Evolutionary conservation across 2,329 filamentous ascomycete genomes (phyloP).

Genomic region (Dryadomyces quercivorus): DNA sequence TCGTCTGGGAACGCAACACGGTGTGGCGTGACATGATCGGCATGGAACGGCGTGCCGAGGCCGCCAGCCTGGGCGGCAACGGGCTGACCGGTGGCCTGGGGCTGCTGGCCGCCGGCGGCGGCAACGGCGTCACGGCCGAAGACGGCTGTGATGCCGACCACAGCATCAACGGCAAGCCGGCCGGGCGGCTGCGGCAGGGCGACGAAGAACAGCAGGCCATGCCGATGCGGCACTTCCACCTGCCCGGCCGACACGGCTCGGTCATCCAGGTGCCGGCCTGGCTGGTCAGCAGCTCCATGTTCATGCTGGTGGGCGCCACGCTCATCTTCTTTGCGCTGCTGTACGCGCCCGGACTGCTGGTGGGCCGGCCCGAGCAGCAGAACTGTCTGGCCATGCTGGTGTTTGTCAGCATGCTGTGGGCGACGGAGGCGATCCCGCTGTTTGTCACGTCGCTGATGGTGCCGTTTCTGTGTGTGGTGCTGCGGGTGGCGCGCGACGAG

Average conservation of each 20-base stretch:
- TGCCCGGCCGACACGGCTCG: slow-evolving; percentile 46
- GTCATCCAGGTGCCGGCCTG: slow-evolving; percentile 67
- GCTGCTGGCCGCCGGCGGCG: slow-evolving; percentile 8
- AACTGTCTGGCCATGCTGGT: slow-evolving; percentile 90
- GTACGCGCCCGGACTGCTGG: slow-evolving; percentile 49
- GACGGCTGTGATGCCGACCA: slow-evolving; percentile 1
- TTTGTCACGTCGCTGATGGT: slow-evolving; percentile 94
- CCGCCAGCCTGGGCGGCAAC: slow-evolving; percentile 64
- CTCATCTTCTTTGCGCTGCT: slow-evolving; percentile 64
- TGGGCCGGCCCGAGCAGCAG: slow-evolving; percentile 71
- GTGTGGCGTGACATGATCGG: slow-evolving; percentile 99
- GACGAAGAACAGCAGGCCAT: slow-evolving; percentile 51
- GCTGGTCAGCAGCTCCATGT: slow-evolving; percentile 73
- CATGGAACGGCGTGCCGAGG: slow-evolving; percentile 89
- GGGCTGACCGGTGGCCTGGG: slow-evolving; percentile 3
- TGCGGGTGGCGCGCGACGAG: slow-evolving; percentile 73
- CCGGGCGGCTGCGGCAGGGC: slow-evolving; percentile 61
- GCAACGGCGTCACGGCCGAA: neutral
- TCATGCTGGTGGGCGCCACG: slow-evolving; percentile 59
- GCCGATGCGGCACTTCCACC: slow-evolving; percentile 35
- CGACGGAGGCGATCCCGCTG: slow-evolving; percentile 93
- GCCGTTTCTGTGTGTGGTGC: slow-evolving; percentile 80
- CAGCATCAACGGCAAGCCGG: slow-evolving; percentile 34
- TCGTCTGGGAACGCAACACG: slow-evolving; percentile 97
- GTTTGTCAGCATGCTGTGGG: slow-evolving; percentile 90